phyloP scores from a whole-genome alignment of 805 yeast species.

The Pichia deserticola region DNA sequence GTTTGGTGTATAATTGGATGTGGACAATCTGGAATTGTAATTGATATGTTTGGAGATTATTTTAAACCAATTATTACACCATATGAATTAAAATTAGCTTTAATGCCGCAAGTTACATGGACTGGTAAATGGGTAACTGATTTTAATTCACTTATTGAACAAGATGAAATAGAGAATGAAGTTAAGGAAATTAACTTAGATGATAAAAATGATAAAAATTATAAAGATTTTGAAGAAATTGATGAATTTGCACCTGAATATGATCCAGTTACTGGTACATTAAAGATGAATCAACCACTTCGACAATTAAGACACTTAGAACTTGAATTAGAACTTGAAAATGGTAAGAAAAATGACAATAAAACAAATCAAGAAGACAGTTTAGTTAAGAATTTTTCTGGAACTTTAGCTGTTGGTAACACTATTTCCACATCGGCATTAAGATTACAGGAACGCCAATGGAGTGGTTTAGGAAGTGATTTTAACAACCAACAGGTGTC shows the following conservation, averaged over 20 bases:
- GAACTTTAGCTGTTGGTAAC: conserved; percentile 56
- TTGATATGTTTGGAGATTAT: conserved; percentile 73
- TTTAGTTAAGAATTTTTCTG: conserved; percentile 50
- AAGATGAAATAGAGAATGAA: conserved; percentile 29
- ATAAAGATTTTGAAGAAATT: conserved; percentile 17
- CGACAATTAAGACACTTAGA: conserved; percentile 58
- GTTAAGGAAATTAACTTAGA: conserved; percentile 17
- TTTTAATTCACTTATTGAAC: conserved; percentile 47
- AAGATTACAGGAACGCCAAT: conserved; percentile 57
- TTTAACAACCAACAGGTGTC: conserved; percentile 32
- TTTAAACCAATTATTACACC: conserved; percentile 92
- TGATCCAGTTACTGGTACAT: conserved; percentile 81
- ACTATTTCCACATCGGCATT: conserved; percentile 88
- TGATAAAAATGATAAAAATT: conserved; percentile 8
- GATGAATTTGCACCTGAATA: conserved; percentile 72
- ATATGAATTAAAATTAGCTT: conserved; percentile 77
- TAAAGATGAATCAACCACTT: conserved; percentile 66
- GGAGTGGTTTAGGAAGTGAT: conserved; percentile 94
- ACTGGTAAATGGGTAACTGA: conserved; percentile 90
- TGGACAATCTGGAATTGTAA: conserved; percentile 83
- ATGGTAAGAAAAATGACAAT: conserved; percentile 16
- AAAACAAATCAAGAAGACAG: conserved; percentile 23
- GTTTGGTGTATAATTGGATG: conserved; percentile 95
- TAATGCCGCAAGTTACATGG: conserved; percentile 74
- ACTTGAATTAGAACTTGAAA: conserved; percentile 38